Evolutionary conservation across 495 filamentous ascomycete species (phyloP), one percentile per base, ranked within the genome.

Genomic region (Bacidia gigantensis): DNA sequence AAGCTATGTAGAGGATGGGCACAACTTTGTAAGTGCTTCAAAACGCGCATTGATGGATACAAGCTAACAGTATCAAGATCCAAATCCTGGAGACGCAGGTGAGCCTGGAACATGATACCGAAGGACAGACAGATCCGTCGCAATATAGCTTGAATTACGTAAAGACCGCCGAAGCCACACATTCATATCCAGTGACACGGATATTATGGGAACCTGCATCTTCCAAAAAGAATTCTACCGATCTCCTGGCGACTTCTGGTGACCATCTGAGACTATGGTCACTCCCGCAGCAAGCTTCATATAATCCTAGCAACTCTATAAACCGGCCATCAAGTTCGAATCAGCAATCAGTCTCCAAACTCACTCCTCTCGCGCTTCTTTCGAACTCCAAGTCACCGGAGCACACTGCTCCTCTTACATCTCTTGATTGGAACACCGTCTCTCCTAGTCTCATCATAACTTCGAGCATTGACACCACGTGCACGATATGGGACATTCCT

Each of bases 401-500:
- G 60, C 94, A 97, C 62, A 97, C 92, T 9, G 92, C 92, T 3
- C 92, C 92, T 9, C 79, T 99, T 40, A 99, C 92, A 2, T 93
- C 87, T 9, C 72, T 99, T 23, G 92, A 99, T 67, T 99, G 92
- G 92, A 99, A 99, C 56, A 92, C 84, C 3, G 81, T 97, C 41
- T 92, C 86, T 3, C 92, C 92, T 2, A 95, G 89, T 63, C 69
- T 97, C 38, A 99, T 99, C 60, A 99, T 99, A 55, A 99, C 92
- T 0, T 94, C 87, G 2, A 96, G 90, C 64, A 99, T 99, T 56
- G 92, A 99, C 64, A 99, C 92, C 0, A 99, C 92, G 1, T 99
- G 92, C 68, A 99, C 92, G n/a, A 97, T 99, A 52, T 99, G 92
- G 92, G 92, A 99, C 61, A 99, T 99, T 25, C 92, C 92, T 2